Evolutionary conservation across 352 stramenopile genomes (phyloP), one percentile per base, ranked within the genome.

Genomic region (Globisporangium lucens): DNA sequence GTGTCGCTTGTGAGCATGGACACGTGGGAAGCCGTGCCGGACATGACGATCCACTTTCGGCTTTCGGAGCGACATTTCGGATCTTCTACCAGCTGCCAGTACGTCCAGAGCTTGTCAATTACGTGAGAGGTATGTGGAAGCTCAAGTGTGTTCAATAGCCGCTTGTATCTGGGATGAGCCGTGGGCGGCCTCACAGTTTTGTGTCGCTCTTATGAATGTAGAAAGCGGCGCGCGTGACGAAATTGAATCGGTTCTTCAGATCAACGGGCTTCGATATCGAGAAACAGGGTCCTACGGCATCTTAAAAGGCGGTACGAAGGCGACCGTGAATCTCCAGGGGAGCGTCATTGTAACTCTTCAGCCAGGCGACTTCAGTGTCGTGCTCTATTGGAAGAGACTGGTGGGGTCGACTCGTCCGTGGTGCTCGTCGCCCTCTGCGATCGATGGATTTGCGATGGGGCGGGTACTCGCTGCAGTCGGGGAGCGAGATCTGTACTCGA

Each of bases 51-150:
- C 0, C 72, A 71, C 10, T 80, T 94, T 59, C 76, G 80, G 0
- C 56, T 92, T 1, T 72, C 75, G 0, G 79, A 90, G 53, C 76
- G 20, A 78, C 76, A 4, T 70, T 91, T 3, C 80, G 78, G 8
- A 77, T 94, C 30, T 92, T 94, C 56, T 94, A 92, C 64, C 83
- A 92, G 59, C 68, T 94, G 1, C 84, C 84, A 52, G 82, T 88
- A 1, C 84, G 79, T 3, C 81, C 86, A 0, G 71, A 89, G 60
- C 63, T 85, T 57, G 62, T 92, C 6, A 70, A 75, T 4, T 89
- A 79, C 49, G 76, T 72, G 27, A 71, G 74, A 76, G 80, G 82
- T 91, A 70, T 47, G 79, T 35, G 49, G 52, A 46, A 5, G 12
- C 33, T 58, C 43, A n/a, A 24, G 24, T 24, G 36, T 35, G 17